Base-by-base conservation (phyloP, 2,329 filamentous ascomycete genomes). In the Fusarium sp. region DNA sequence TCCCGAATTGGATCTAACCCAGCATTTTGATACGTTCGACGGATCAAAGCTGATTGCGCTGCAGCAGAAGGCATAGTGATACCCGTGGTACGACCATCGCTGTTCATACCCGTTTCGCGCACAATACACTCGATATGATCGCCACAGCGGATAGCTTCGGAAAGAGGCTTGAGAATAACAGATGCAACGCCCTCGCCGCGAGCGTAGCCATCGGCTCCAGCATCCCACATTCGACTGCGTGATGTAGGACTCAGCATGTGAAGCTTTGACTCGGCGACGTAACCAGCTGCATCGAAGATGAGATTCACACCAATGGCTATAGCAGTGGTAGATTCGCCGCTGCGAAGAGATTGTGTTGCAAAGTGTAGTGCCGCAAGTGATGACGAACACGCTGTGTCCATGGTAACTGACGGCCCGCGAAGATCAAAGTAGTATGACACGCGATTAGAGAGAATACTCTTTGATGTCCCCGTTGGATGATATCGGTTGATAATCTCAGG, bases 71-170 rank as follows among this genome's bases (percentile, higher is more conserved):
- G 60, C 33, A 63, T 59, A 6, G 60, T 63, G 17, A 63, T 60
- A 18, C 60, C 55, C 1, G 37, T 45, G 2, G 60, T 63, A 9
- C 45, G 38, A 0, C 60, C 60, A 40, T 63, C 60, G 0, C 33
- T 41, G 26, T 60, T 60, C 54, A 63, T 46, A 5, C 54, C 60
- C 7, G 55, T 63, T 45, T 63, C 54, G 2, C 55, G 54, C 1
- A 63, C 45, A 6, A 60, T 32, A 7, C 60, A 59, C 17, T 63
- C 45, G 12, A 88, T 85, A 2, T 84, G 80, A 72, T 90, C 87
- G 18, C 85, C 85, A 60, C 88, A 87, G 35, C 76, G 38, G 10
- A 70, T 41, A 6, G 67, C 67, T 18, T 62, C 46, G 1, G 46
- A 59, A 0, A 70, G 15, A 26, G 64, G 49, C 60, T 70, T 70